Conservation (phyloP, 441 rosid genomes). For the Jatropha podagrica region DNA sequence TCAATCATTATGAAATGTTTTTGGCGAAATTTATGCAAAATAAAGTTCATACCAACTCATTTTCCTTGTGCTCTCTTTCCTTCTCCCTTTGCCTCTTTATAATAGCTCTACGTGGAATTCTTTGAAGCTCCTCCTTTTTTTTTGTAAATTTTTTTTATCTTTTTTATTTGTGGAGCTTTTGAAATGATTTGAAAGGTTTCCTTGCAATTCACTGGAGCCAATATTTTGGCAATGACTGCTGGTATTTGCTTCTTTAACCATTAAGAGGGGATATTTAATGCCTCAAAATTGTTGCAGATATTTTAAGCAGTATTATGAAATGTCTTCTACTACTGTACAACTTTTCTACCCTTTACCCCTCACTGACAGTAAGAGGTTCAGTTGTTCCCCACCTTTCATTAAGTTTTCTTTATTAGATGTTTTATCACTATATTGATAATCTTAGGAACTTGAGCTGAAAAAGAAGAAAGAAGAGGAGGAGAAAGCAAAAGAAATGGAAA, state of each 20-base stretch:
- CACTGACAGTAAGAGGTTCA: neutral
- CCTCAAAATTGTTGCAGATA: neutral
- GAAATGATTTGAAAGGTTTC: neutral
- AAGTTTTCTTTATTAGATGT: neutral
- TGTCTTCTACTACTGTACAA: neutral
- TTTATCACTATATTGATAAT: neutral
- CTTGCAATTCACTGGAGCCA: neutral
- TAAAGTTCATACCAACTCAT: neutral
- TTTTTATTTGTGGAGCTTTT: neutral
- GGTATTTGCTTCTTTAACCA: neutral
- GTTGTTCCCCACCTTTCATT: neutral
- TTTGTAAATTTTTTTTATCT: neutral
- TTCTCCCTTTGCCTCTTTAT: neutral
- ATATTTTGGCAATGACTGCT: neutral
- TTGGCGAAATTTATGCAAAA: neutral
- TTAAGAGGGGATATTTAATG: neutral
- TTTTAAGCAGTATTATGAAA: neutral
- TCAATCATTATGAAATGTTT: neutral
- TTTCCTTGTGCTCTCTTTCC: neutral
- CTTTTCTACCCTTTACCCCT: neutral
- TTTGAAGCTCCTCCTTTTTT: neutral
- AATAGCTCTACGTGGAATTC: neutral
- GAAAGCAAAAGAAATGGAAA: conserved; percentile 50
- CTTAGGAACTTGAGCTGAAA: conserved; percentile 66
- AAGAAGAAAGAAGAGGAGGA: conserved; percentile 58